These are phyloP conservation scores for Aspergillus carlsbadensis DNA, from an alignment of 495 filamentous ascomycete genomes.

Conservation along the genomic window DNA sequence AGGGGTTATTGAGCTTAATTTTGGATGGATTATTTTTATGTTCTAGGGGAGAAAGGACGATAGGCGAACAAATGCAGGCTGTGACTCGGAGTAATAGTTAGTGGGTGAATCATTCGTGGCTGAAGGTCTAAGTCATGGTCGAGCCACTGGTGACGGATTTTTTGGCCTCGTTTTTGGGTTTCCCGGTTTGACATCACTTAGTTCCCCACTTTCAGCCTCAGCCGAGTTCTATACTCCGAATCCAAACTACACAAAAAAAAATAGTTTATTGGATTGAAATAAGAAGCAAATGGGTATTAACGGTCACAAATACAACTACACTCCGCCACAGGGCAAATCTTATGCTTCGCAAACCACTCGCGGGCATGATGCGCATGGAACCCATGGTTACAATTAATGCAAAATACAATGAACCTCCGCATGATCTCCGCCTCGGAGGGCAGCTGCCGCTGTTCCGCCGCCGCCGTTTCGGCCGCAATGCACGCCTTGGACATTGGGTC, in stretches of 20 bases:
- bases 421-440: conserved; percentile 36
- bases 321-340: conserved; percentile 83
- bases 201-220: neutral
- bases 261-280: no score
- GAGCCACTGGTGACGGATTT: no score
- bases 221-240: no score
- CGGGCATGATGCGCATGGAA: conserved; percentile 85
- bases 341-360: conserved; percentile 81
- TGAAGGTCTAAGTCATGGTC: neutral
- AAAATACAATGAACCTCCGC: conserved; percentile 69
- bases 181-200: neutral
- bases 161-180: neutral
- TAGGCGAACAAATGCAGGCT: neutral
- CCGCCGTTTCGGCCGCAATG: conserved; percentile 48
- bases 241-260: no score
- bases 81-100: neutral
- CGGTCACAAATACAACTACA: conserved; percentile 79
- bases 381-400: conserved; percentile 84
- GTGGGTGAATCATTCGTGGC: neutral
- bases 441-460: conserved; percentile 25
- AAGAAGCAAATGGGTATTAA: conserved; percentile 14
- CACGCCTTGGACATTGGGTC: conserved; percentile 62
- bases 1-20: neutral
- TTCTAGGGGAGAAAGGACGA: neutral
- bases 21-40: no score